Evolutionary conservation across 2,329 filamentous ascomycete genomes (phyloP).

Genomic region (Colletotrichum sansevieriae): DNA sequence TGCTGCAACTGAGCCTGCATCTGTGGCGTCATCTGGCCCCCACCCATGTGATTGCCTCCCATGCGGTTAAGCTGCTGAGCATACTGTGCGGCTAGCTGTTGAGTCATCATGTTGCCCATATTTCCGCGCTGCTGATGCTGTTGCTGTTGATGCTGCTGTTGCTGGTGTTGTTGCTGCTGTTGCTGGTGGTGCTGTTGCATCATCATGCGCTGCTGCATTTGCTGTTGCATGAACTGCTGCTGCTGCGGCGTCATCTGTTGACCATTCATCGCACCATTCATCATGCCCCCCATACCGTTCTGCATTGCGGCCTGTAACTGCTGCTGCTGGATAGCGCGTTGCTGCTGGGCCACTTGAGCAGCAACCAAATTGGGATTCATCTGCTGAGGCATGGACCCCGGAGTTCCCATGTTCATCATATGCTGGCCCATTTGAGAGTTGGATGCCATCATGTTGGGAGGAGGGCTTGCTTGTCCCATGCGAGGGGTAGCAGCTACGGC

Average conservation of each 20-base stretch:
- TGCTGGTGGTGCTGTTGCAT: conserved; percentile 50
- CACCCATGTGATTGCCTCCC: conserved; percentile 50
- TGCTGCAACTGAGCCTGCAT: conserved; percentile 54
- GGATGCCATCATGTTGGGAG: conserved; percentile 70
- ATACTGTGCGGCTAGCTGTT: conserved; percentile 59
- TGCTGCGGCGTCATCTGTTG: conserved; percentile 45
- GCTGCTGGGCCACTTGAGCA: conserved; percentile 63
- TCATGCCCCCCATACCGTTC: conserved; percentile 50
- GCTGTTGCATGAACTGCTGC: conserved; percentile 38
- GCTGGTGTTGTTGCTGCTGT: conserved; percentile 53
- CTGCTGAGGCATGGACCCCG: conserved; percentile 50
- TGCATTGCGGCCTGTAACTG: conserved; percentile 53
- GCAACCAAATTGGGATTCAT: conserved; percentile 58
- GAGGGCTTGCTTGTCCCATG: conserved; percentile 73
- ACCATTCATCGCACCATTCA: conserved; percentile 53
- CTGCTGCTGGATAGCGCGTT: conserved; percentile 59
- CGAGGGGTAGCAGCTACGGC: conserved; percentile 69
- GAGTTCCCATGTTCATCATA: conserved; percentile 61
- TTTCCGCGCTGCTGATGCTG: conserved; percentile 48
- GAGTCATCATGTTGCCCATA: conserved; percentile 57
- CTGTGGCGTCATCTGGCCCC: conserved; percentile 52
- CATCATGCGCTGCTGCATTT: conserved; percentile 45
- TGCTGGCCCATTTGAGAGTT: conserved; percentile 66
- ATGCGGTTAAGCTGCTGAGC: conserved; percentile 58
- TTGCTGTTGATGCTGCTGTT: conserved; percentile 53